Evolutionary conservation across 2,329 filamentous ascomycete species (phyloP), one percentile per base, ranked within the genome.

Genomic region (Tolypocladium tundrense): DNA sequence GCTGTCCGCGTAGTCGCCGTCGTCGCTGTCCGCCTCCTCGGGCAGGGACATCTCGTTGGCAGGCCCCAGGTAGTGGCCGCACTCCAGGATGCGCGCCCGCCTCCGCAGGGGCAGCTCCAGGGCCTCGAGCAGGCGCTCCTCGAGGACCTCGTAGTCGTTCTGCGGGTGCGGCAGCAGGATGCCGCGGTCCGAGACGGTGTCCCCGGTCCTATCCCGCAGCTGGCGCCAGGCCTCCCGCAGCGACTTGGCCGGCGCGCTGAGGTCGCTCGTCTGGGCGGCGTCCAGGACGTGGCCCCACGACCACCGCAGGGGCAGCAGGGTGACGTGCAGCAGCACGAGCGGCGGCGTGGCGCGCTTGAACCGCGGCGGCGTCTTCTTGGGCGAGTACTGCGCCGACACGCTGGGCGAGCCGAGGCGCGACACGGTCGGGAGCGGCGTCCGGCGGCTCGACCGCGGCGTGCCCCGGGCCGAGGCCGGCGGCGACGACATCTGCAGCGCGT

Each of bases 161-260:
- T 89, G 83, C 1, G 90, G 90, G 67, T 94, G 90, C 2, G 88
- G 84, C 9, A 94, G 79, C 50, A 94, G 75, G 40, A 94, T 79
- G 2, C 88, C 90, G 27, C 90, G 81, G 67, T 88, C 82, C 62
- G 88, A 79, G 13, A 91, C 84, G 0, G 88, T 90, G 55, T 91
- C 88, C 1, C 84, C 84, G 4, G 90, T 77, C 59, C 88, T 86
- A 56, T 88, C 85, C 62, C 86, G 84, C 2, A 93, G 75, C 59
- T 87, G 75, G 52, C 82, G 80, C 81, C 85, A 89, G 39, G 84
- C 83, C 61, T 85, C 82, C 33, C 78, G 80, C n/a, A 85, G 75
- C 6, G 68, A 72, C 67, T 79, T 81, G 19, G 77, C 71, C 10
- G 73, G 73, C 8, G 77, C 72, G 9, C 75, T 77, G 35, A 82